These are phyloP conservation scores for Tylopilus plumbeoviolaceoides DNA, from an alignment of 768 basidiomycete genomes.

Conservation along the genomic window DNA sequence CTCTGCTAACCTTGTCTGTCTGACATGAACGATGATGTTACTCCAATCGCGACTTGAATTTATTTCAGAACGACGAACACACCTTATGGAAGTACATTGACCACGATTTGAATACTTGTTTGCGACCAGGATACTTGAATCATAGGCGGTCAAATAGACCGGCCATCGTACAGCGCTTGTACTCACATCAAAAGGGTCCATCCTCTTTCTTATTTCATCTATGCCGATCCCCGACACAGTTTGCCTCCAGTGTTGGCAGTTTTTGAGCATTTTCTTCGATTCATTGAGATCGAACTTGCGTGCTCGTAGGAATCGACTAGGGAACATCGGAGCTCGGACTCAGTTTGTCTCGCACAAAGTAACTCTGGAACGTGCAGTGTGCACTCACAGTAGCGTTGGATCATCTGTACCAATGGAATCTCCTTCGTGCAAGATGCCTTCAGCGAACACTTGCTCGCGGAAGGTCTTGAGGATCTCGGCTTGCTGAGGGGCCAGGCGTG, in stretches of 20 bases:
- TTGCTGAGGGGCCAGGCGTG: conserved; percentile 23
- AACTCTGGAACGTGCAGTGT: not conserved
- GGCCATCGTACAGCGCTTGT: not conserved
- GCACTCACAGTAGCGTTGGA: conserved; percentile 53
- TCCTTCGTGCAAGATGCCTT: conserved; percentile 54
- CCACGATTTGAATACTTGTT: conserved; percentile 70
- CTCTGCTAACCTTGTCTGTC: conserved; percentile 60
- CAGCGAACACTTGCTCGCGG: conserved; percentile 46
- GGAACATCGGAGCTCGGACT: conserved; percentile 1
- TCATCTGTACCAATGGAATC: conserved; percentile 61
- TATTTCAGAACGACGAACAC: conserved; percentile 10
- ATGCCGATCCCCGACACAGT: conserved; percentile 62
- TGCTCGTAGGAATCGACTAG: conserved; percentile 73
- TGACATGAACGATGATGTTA: conserved; percentile 19
- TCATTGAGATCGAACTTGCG: conserved; percentile 58
- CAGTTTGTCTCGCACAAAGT: not conserved
- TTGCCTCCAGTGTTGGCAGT: conserved; percentile 66
- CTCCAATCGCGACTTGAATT: not conserved
- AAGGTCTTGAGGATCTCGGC: conserved; percentile 45
- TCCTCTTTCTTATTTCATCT: conserved; percentile 55
- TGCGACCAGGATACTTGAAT: conserved; percentile 62
- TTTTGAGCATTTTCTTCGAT: conserved; percentile 60
- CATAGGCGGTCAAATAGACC: not conserved
- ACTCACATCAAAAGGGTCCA: conserved; percentile 71
- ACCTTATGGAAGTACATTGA: conserved; percentile 79